A percentile compares a stretch with the other conserved stretches of the same genome.
Evolutionary conservation across 495 filamentous ascomycete species (phyloP).

Genomic region (Letharia lupina): DNA sequence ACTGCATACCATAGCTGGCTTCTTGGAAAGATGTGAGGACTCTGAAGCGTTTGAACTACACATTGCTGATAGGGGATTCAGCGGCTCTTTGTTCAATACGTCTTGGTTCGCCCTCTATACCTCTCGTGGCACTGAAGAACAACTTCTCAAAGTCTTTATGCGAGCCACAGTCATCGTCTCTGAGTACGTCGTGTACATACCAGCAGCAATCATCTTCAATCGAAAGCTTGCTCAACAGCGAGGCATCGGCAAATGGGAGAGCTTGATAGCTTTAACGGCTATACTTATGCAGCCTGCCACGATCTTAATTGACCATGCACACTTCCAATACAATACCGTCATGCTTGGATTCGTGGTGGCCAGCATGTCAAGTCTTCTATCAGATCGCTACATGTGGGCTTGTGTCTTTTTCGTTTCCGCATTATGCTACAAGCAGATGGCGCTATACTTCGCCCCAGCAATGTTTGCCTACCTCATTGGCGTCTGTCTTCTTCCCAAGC

Average conservation of each 20-base stretch:
- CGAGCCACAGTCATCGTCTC: slow-evolving; percentile 79
- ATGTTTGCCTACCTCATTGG: slow-evolving; percentile 90
- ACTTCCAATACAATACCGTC: slow-evolving; percentile 98
- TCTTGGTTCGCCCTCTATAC: slow-evolving; percentile 81
- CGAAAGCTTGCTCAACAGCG: slow-evolving; percentile 65
- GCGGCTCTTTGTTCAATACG: slow-evolving; percentile 67
- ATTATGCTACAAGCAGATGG: slow-evolving; percentile 97
- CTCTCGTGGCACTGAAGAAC: slow-evolving; percentile 74
- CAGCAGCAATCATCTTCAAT: slow-evolving; percentile 74
- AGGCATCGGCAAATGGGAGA: slow-evolving; percentile 65
- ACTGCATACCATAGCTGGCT: slow-evolving; percentile 98
- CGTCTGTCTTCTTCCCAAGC: slow-evolving; percentile 64
- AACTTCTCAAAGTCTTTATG: slow-evolving; percentile 86
- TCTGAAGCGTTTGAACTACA: not conserved
- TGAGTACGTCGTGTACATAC: slow-evolving; percentile 83
- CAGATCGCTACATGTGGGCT: slow-evolving; percentile 76
- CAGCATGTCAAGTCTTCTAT: slow-evolving; percentile 78
- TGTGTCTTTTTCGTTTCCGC: slow-evolving; percentile 91
- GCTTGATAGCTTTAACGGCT: slow-evolving; percentile 75
- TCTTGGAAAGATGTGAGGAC: slow-evolving; percentile 65
- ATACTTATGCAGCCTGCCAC: slow-evolving; percentile 87
- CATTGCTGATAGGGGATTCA: slow-evolving; percentile 25
- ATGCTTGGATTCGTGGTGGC: slow-evolving; percentile 89
- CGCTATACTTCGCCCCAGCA: slow-evolving; percentile 87
- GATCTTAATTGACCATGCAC: slow-evolving; percentile 92